Evolutionary conservation across 257 asterid genomes (phyloP), one percentile per base, ranked within the genome.

Genomic region (Ehretia macrophylla): DNA sequence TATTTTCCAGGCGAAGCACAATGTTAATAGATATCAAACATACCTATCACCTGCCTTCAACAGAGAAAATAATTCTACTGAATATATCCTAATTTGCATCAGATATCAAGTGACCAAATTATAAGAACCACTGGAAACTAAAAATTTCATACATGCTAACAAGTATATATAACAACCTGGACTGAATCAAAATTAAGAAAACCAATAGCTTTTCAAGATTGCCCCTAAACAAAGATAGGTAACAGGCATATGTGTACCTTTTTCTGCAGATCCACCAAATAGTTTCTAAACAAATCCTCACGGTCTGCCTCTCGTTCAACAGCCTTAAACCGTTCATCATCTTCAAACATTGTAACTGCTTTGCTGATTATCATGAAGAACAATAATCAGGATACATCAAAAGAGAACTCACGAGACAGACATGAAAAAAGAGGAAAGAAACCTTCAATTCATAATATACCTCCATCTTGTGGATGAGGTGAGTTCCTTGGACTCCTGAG

Each of bases 381-480:
- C 56, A 51, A 51, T 19, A 51, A 51, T 9, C 37, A 51, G 32
- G 32, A 51, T 20, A 14, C 37, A 48, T 16, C 4, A 20, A 48
- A 16, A 16, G 8, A 48, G 12, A 17, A 16, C 4, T 10, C 56
- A 51, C 32, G 1, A 10, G 17, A 51, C 32, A 27, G 11, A 51
- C 18, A 12, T 8, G 13, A 5, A 14, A 51, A 51, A 11, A 51
- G n/a, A 2, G 17, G 2, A 42, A 42, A 42, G 47, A 10, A 10
- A 42, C 16, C 19, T 51, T 22, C 32, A 11, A 3, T 27, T 22
- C 56, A 19, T 8, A 51, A 51, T 14, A 56, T 68, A 92, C 99
- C 99, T 88, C 99, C 99, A 92, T 37, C 97, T 84, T 4, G 82
- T 92, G 22, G 94, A 81, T 59, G 99, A 86, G 47, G 89, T 84